Conservation (phyloP, 2,329 filamentous ascomycete genomes). For the Fusarium sp. region DNA sequence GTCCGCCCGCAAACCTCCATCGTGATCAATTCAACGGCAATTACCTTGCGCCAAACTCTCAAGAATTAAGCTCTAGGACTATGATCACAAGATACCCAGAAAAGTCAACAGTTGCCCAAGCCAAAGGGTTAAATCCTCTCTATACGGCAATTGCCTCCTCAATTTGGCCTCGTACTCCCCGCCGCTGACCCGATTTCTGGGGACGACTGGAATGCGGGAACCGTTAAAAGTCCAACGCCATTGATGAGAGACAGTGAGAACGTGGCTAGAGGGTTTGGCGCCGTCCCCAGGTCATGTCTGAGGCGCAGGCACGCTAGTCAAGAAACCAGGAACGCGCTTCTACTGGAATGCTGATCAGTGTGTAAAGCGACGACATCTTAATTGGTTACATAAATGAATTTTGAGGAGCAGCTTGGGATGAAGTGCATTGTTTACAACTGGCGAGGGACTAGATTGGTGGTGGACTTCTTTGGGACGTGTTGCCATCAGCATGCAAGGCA, state of each 20-base stretch:
- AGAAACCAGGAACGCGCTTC: conserved; percentile 1
- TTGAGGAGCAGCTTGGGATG: too few relatives aligned
- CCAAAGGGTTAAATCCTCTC: background rate
- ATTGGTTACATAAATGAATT: background rate
- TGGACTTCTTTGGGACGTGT: background rate
- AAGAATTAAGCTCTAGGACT: background rate
- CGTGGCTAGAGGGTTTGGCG: conserved; percentile 11
- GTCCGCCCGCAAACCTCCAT: background rate
- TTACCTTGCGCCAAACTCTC: background rate
- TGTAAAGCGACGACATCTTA: background rate
- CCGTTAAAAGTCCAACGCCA: background rate
- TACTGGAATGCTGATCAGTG: background rate
- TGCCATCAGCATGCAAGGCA: background rate
- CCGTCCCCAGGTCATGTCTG: background rate
- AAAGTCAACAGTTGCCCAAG: background rate
- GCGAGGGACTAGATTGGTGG: background rate
- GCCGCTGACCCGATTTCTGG: background rate
- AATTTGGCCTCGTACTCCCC: background rate
- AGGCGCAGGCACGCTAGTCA: background rate
- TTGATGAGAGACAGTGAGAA: background rate
- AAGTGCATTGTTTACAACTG: background rate
- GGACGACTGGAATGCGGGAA: conserved; percentile 2
- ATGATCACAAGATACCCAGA: background rate
- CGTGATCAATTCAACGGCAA: background rate
- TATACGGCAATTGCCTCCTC: background rate